Base-by-base conservation (phyloP, 768 basidiomycete species). In the Tricholoma sp. region DNA sequence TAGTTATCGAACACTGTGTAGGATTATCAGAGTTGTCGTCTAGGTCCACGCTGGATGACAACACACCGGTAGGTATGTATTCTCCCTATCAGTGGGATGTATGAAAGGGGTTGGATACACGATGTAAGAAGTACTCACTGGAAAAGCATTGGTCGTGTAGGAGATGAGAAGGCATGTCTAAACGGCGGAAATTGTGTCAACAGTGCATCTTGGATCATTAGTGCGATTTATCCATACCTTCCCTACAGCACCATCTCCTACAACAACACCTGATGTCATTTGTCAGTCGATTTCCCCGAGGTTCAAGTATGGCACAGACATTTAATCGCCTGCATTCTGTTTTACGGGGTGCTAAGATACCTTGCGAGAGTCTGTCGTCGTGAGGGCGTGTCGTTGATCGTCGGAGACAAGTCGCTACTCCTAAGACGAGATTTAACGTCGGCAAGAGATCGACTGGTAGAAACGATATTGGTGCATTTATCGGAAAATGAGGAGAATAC, bases 91-190 rank as follows among this genome's bases (percentile, higher is more conserved):
- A 56, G 33, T 51, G 54, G 24, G 18, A 51, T 54, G 48, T 53
- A 62, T 62, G 44, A 64, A 66, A 60, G 64, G 59, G 37, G 56
- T 56, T 39, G 59, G 41, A 13, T 48, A 20, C 9, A 36, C 56
- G 54, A 42, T 57, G 39, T 28, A 55, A 53, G 44, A 24, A 59
- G 34, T 33, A 77, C 90, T 72, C 75, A 93, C 91, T 57, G 93
- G 93, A 73, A 95, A 96, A 41, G 95, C 92, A 76, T 96, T 95
- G 62, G 97, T 99, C 63, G 97, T 99, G 78, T 99, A 99, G 52
- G 96, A 98, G 70, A 99, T 99, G 66, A 99, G 83, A 58, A 99
- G 85, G 74, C 97, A 99, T 54, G 97, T 98, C 97, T 98, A 15
- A 66, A 32, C 50, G 56, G 56, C 53, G 53, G 39, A 17, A 17